phyloP scores from a whole-genome alignment of 495 filamentous ascomycete genomes.

The Trichocladium antarcticum region DNA sequence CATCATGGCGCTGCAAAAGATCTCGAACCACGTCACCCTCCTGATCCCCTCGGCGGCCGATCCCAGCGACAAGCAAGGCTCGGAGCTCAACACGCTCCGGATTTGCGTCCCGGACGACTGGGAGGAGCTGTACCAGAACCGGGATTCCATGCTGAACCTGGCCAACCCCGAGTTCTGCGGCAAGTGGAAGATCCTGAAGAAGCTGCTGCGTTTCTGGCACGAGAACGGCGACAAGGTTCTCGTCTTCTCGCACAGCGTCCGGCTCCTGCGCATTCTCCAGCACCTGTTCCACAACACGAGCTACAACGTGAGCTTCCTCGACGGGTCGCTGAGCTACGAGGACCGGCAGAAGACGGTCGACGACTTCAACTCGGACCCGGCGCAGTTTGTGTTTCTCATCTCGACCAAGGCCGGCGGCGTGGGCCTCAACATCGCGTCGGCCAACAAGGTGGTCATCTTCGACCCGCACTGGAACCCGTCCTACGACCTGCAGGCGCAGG shows the following conservation, averaged over 20 bases:
- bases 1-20: slow-evolving; percentile 69
- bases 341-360: slow-evolving; percentile 74
- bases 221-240: slow-evolving; percentile 82
- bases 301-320: slow-evolving; percentile 86
- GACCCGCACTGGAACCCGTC: slow-evolving; percentile 97
- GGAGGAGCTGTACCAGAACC: slow-evolving; percentile 60
- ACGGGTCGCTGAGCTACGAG: slow-evolving; percentile 76
- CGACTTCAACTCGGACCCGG: slow-evolving; percentile 82
- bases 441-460: slow-evolving; percentile 95
- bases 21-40: slow-evolving; percentile 86
- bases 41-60: slow-evolving; percentile 66
- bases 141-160: slow-evolving; percentile 71
- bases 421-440: slow-evolving; percentile 90
- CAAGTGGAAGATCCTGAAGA: slow-evolving; percentile 89
- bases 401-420: slow-evolving; percentile 81
- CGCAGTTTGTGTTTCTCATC: slow-evolving; percentile 91
- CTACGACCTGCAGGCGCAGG: slow-evolving; percentile 90
- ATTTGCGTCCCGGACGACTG: slow-evolving; percentile 65
- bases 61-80: slow-evolving; percentile 61
- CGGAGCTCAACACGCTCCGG: slow-evolving; percentile 68
- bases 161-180: slow-evolving; percentile 90
- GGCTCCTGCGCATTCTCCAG: slow-evolving; percentile 73
- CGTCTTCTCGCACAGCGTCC: slow-evolving; percentile 83
- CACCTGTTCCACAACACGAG: slow-evolving; percentile 79
- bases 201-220: slow-evolving; percentile 83